Percentiles rank a stretch among this genome's conserved stretches.
Evolutionary conservation across 2,329 filamentous ascomycete genomes (phyloP).

Genomic region (Orbilia brochopaga): DNA sequence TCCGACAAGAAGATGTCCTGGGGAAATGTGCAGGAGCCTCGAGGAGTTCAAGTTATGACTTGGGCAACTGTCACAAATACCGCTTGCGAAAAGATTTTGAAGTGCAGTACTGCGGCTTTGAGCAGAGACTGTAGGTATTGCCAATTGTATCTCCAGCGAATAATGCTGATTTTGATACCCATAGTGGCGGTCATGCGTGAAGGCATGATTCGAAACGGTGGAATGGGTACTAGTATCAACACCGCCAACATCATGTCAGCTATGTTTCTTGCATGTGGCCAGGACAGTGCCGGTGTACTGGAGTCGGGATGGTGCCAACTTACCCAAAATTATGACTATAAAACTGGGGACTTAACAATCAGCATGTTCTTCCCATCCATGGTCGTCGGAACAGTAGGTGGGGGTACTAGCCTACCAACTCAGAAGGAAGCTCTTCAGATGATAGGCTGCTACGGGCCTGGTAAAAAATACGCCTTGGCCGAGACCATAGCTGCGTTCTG

Average conservation of each 20-base stretch:
- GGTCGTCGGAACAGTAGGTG: slow-evolving; percentile 55
- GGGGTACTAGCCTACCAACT: slow-evolving; percentile 53
- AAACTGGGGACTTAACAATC: slow-evolving; percentile 52
- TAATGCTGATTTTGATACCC: background rate
- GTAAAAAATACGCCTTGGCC: slow-evolving; percentile 54
- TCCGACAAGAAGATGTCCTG: slow-evolving; percentile 55
- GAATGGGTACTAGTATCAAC: slow-evolving; percentile 52
- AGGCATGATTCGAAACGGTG: slow-evolving; percentile 51
- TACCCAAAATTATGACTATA: slow-evolving; percentile 52
- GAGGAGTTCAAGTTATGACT: slow-evolving; percentile 55
- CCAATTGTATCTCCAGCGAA: background rate
- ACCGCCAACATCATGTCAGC: slow-evolving; percentile 53
- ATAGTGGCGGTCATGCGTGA: slow-evolving; percentile 41
- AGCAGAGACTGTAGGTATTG: slow-evolving; percentile 19
- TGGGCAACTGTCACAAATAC: slow-evolving; percentile 53
- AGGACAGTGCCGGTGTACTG: slow-evolving; percentile 53
- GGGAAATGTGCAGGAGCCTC: slow-evolving; percentile 52
- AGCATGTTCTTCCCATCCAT: slow-evolving; percentile 55
- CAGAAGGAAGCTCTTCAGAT: slow-evolving; percentile 55
- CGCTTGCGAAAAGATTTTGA: slow-evolving; percentile 51
- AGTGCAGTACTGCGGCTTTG: slow-evolving; percentile 48
- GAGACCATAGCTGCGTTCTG: slow-evolving; percentile 55
- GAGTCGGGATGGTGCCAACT: slow-evolving; percentile 54
- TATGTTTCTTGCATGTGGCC: slow-evolving; percentile 54
- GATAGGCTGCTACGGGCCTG: slow-evolving; percentile 52